These are phyloP conservation scores for Arthrobotrys sphaeroides DNA, from an alignment of 2,329 filamentous ascomycete species.

Conservation along the genomic window DNA sequence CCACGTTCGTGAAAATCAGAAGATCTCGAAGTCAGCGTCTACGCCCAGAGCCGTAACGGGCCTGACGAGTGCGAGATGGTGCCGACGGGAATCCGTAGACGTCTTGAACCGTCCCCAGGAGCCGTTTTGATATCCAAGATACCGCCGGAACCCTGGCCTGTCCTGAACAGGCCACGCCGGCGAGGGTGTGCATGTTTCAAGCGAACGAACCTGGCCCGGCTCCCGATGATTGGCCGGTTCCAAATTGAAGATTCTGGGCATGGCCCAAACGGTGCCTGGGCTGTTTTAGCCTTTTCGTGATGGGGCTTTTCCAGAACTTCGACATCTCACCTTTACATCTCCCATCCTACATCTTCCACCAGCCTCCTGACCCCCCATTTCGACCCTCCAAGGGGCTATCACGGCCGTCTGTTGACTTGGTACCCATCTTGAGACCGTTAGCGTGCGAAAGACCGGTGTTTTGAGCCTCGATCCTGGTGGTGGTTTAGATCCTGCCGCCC, in stretches of 20 bases:
- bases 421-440: not conserved
- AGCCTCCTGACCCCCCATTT: not conserved
- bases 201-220: not conserved
- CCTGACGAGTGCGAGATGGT: too few species aligned
- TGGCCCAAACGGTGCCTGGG: slow-evolving; percentile 23
- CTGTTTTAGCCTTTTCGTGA: slow-evolving; percentile 34
- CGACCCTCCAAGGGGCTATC: not conserved
- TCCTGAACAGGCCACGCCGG: slow-evolving; percentile 10
- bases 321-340: slow-evolving; percentile 28
- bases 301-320: slow-evolving; percentile 30
- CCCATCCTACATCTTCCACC: not conserved
- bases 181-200: slow-evolving; percentile 40
- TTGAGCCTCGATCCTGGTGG: not conserved
- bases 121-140: not conserved
- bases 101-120: not conserved
- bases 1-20: too few species aligned
- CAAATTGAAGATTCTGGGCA: slow-evolving; percentile 37
- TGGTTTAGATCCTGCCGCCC: not conserved
- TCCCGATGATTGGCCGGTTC: slow-evolving; percentile 17
- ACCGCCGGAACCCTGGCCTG: not conserved
- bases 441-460: not conserved
- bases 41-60: too few species aligned
- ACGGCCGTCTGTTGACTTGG: not conserved
- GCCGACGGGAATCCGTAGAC: not conserved
- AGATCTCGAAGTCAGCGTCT: too few species aligned